phyloP scores from a whole-genome alignment of 2,329 filamentous ascomycete species.

The Microthyrium microscopicum region DNA sequence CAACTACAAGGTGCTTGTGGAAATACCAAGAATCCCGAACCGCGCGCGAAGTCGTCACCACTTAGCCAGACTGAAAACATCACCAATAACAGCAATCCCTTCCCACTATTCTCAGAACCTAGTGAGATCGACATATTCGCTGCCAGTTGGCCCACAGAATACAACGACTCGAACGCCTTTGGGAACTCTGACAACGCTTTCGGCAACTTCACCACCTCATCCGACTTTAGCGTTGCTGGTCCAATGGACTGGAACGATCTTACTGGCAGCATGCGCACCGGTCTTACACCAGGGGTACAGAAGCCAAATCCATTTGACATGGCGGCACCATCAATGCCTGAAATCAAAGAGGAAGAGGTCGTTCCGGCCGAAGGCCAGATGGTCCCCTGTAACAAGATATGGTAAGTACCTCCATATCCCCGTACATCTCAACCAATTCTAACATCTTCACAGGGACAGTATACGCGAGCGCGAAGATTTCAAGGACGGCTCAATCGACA shows the following conservation, averaged over 20 bases:
- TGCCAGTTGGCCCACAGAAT: too few relatives aligned
- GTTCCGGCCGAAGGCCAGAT: constrained; percentile 44
- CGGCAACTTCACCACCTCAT: constrained; percentile 23
- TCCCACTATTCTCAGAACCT: constrained; percentile 51
- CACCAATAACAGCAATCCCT: too few relatives aligned
- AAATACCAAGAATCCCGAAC: constrained; percentile 34
- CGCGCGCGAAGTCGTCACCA: constrained; percentile 27
- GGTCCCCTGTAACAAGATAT: constrained; percentile 80
- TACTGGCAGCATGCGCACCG: constrained; percentile 9
- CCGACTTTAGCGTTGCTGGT: constrained; percentile 52
- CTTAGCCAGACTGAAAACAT: constrained; percentile 25
- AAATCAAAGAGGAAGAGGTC: constrained; percentile 42
- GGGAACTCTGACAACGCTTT: constrained; percentile 9
- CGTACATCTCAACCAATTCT: not conserved
- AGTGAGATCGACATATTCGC: too few relatives aligned
- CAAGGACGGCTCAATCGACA: constrained; percentile 78
- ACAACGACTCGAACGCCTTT: too few relatives aligned
- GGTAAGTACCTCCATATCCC: constrained; percentile 41
- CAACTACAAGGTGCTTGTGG: constrained; percentile 40
- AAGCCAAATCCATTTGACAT: constrained; percentile 61
- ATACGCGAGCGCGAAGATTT: constrained; percentile 75
- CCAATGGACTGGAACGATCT: constrained; percentile 55
- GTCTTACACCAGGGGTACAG: constrained; percentile 18
- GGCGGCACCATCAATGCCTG: constrained; percentile 59
- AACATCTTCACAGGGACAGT: constrained; percentile 52